Evolutionary conservation across 768 basidiomycete species (phyloP), one percentile per base, ranked within the genome.

Genomic region (Amanita rubescens): DNA sequence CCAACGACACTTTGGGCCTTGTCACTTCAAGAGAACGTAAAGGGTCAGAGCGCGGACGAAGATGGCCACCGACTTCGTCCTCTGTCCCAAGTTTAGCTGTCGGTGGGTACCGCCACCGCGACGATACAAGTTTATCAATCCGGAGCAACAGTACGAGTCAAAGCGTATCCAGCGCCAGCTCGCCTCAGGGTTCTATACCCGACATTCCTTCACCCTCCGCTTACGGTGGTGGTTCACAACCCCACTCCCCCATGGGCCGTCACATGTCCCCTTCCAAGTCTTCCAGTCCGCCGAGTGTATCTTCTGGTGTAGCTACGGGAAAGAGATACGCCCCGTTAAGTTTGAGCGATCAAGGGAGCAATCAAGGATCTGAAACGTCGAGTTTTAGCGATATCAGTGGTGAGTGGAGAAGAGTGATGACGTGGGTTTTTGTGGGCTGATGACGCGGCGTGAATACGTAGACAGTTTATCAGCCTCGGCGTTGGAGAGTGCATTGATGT

Each of bases 381-480:
- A 79, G 90, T 65, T 90, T 92, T 60, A 92, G 90, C 62, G 90
- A 93, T 62, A 62, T 92, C 41, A 93, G 90, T 60, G 90, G 90
- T 90, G 60, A 62, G 79, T 68, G 25, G 19, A 42, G 30, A 20
- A 5, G 20, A 11, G 25, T 38, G 2, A n/a, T 48, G 19, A 49
- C 15, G 12, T 44, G 25, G 30, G n/a, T n/a, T n/a, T n/a, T n/a
- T 53, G 1, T 60, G 4, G 34, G 52, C 57, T 25, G 50, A 10
- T 19, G n/a, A 34, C 15, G 49, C 30, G 9, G 25, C 57, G 87
- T 87, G 89, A 59, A 77, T 81, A 10, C 15, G 45, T 35, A 53
- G 52, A 53, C 4, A 88, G 87, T 63, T 65, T 92, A 35, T 90
- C 88, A 15, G 80, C 80, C 6, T 90, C 89, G 37, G 89, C 84